Evolutionary conservation across 2,329 filamentous ascomycete species (phyloP), one percentile per base, ranked within the genome.

Genomic region (Exophiala viscosa): DNA sequence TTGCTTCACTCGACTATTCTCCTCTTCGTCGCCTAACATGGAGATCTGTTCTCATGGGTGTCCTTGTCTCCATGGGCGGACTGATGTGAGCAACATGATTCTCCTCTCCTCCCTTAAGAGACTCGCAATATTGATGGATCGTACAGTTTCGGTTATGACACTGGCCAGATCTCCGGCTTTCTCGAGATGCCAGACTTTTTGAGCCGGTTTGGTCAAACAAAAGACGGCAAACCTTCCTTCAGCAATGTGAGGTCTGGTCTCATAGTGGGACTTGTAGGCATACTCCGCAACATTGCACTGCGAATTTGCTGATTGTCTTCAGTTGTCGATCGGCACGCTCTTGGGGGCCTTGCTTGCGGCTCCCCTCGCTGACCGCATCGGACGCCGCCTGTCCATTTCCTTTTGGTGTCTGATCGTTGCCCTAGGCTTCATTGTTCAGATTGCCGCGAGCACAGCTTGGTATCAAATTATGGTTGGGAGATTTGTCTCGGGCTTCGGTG

Each of bases 11-110:
- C 9, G 59, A 63, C 48, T 59, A 63, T 43, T 56, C 58, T 11
- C 59, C 63, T 3, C 53, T 61, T 9, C 49, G 34, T 3, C 51
- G 60, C 18, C 45, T 74, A 18, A 74, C 71, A 11, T 46, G 66
- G 42, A 65, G 69, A 14, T 66, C 70, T 14, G 58, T 70, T 13
- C 36, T 66, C 28, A 71, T 75, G 70, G 70, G 67, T 14, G 57
- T 72, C n/a, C 66, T 74, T 6, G 68, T 73, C 17, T 74, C 71
- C 1, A 73, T 74, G 69, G 71, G 72, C 15, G 72, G 72, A 1
- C 68, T 73, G 44, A 65, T 71, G 55, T 60, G 43, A 36, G 52
- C 46, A 32, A 33, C 13, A 11, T 13, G 15, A 17, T 33, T 47
- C 32, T 35, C 17, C 6, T 5, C 9, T 18, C 14, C 8, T 14